These are phyloP conservation scores for Pseudozyma hubeiensis DNA, from an alignment of 1,284 basidiomycete genomes.

Conservation along the genomic window DNA sequence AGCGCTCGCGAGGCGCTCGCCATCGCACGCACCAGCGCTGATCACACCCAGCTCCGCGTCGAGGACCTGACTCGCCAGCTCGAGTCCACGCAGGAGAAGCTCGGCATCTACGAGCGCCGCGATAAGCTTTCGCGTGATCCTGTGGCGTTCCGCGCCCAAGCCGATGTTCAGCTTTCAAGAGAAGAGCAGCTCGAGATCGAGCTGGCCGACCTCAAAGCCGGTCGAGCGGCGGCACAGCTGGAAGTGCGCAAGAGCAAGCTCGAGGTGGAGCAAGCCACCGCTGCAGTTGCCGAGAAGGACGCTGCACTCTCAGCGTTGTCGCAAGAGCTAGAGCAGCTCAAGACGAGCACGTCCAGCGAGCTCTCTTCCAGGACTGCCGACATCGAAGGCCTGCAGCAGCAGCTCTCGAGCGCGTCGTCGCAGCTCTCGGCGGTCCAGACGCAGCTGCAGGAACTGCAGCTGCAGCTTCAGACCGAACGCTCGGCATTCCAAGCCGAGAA, in stretches of 20 bases:
- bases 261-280: conserved; percentile 82
- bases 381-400: conserved; percentile 76
- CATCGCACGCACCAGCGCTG: conserved; percentile 81
- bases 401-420: conserved; percentile 73
- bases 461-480: conserved; percentile 74
- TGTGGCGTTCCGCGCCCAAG: conserved; percentile 32
- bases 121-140: conserved; percentile 49
- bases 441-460: conserved; percentile 76
- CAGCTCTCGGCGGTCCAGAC: conserved; percentile 74
- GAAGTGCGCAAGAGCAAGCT: conserved; percentile 73
- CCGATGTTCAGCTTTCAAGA: conserved; percentile 70
- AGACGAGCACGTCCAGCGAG: conserved; percentile 30
- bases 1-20: conserved; percentile 80
- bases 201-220: conserved; percentile 73
- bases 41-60: conserved; percentile 81
- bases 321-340: conserved; percentile 80
- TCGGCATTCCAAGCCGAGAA: conserved; percentile 77
- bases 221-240: conserved; percentile 62
- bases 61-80: conserved; percentile 79
- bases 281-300: conserved; percentile 77
- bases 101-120: conserved; percentile 85
- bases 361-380: conserved; percentile 77
- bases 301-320: conserved; percentile 74
- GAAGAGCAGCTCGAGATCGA: conserved; percentile 86
- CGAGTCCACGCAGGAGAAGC: conserved; percentile 82